A percentile compares a stretch with the other conserved stretches of the same genome.
Evolutionary conservation across 2,329 filamentous ascomycete genomes (phyloP).

Genomic region (Pseudomassariella vexata): DNA sequence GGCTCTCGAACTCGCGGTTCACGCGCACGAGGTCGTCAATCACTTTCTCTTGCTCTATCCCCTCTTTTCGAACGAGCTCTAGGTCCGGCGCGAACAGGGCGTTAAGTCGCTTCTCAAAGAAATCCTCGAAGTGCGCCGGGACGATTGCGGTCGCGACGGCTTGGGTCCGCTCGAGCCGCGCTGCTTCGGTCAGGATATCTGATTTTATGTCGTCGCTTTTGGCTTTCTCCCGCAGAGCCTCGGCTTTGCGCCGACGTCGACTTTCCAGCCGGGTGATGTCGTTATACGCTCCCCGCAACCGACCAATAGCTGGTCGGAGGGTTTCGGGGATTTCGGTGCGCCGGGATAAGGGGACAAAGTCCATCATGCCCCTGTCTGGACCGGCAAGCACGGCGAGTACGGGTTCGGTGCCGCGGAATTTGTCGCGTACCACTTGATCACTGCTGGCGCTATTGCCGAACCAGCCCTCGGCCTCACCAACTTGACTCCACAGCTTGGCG

Average conservation of each 20-base stretch:
- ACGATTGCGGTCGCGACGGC: constrained; percentile 74
- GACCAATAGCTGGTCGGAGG: constrained; percentile 72
- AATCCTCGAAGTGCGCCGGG: constrained; percentile 83
- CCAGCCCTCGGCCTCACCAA: constrained; percentile 79
- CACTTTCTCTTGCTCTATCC: constrained; percentile 68
- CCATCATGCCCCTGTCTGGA: constrained; percentile 73
- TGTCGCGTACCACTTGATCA: constrained; percentile 63
- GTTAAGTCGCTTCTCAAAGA: constrained; percentile 78
- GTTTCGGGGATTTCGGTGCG: constrained; percentile 73
- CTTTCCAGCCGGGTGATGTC: constrained; percentile 81
- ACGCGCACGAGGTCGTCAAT: constrained; percentile 64
- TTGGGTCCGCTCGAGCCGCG: constrained; percentile 78
- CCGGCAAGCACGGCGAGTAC: constrained; percentile 72
- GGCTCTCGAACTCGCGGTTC: constrained; percentile 72
- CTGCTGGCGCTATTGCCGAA: constrained; percentile 59
- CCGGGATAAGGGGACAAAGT: constrained; percentile 82
- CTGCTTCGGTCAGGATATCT: constrained; percentile 76
- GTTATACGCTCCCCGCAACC: constrained; percentile 74
- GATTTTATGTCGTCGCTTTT: constrained; percentile 84
- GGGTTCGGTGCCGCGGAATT: constrained; percentile 70
- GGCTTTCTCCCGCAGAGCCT: constrained; percentile 71
- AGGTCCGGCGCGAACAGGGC: constrained; percentile 72
- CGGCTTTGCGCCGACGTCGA: constrained; percentile 71
- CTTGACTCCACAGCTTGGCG: constrained; percentile 66
- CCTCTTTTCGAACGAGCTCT: constrained; percentile 64